These are phyloP conservation scores for Ophiosphaerella herpotricha DNA, from an alignment of 2,329 filamentous ascomycete species.

Conservation along the genomic window DNA sequence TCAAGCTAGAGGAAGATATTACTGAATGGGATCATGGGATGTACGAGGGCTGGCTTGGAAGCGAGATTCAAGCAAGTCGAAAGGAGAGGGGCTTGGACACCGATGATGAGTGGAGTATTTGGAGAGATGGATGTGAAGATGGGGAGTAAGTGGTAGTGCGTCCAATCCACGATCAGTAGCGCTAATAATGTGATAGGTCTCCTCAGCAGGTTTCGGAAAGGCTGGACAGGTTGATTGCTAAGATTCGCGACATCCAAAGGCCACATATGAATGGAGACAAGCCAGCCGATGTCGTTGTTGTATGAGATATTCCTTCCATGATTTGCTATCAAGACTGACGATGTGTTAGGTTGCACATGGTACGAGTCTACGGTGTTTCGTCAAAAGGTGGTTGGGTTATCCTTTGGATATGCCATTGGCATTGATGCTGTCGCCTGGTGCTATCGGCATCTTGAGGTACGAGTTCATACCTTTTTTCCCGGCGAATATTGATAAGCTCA, in stretches of 20 bases:
- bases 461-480: neutral
- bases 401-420: conserved; percentile 70
- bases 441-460: conserved; percentile 80
- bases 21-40: conserved; percentile 88
- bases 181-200: conserved; percentile 44
- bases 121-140: conserved; percentile 83
- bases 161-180: neutral
- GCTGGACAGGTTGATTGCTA: conserved; percentile 72
- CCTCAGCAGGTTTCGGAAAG: conserved; percentile 71
- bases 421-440: conserved; percentile 81
- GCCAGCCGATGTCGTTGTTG: conserved; percentile 68
- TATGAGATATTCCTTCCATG: neutral
- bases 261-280: conserved; percentile 49
- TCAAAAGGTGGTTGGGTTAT: conserved; percentile 79
- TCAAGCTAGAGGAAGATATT: conserved; percentile 73
- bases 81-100: conserved; percentile 60
- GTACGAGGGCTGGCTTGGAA: conserved; percentile 80
- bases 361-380: conserved; percentile 81
- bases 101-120: conserved; percentile 76
- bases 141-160: conserved; percentile 64
- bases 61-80: conserved; percentile 65
- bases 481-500: neutral
- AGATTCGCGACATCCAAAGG: conserved; percentile 68
- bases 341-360: conserved; percentile 70
- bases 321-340: neutral